A percentile compares a stretch with the other conserved stretches of the same genome.
These are phyloP conservation scores for Prunus padus DNA, from an alignment of 306 rosid genomes.

Conservation along the genomic window DNA sequence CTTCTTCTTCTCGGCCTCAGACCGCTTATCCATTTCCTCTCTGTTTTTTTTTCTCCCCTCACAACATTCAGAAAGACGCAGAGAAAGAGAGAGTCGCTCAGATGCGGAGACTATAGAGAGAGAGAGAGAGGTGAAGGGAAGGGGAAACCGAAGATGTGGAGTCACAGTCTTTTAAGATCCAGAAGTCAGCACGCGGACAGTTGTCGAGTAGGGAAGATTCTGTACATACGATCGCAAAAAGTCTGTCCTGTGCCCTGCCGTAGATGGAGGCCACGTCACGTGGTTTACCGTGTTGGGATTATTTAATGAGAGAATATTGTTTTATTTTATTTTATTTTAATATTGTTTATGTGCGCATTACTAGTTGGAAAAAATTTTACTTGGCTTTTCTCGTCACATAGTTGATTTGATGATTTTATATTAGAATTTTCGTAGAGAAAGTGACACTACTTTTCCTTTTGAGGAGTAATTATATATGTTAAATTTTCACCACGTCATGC, in stretches of 20 bases:
- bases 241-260: neutral
- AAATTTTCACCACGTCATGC: too few species aligned
- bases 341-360: too few species aligned
- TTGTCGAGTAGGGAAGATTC: neutral
- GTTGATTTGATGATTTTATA: too few species aligned
- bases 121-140: too few species aligned
- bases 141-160: neutral
- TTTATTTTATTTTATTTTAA: too few species aligned
- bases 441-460: too few species aligned
- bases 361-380: too few species aligned
- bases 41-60: neutral
- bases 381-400: too few species aligned
- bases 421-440: too few species aligned
- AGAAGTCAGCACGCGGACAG: too few species aligned
- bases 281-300: neutral
- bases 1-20: conserved; percentile 53
- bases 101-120: neutral
- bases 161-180: neutral
- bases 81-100: neutral
- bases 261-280: neutral
- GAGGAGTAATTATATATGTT: too few species aligned
- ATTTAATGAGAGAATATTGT: too few species aligned
- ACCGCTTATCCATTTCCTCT: conserved; percentile 62
- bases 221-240: neutral
- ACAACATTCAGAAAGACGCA: neutral